Evolutionary conservation across 331 rosid species (phyloP), one percentile per base, ranked within the genome.

Genomic region (Rhamnella rubrinervis): DNA sequence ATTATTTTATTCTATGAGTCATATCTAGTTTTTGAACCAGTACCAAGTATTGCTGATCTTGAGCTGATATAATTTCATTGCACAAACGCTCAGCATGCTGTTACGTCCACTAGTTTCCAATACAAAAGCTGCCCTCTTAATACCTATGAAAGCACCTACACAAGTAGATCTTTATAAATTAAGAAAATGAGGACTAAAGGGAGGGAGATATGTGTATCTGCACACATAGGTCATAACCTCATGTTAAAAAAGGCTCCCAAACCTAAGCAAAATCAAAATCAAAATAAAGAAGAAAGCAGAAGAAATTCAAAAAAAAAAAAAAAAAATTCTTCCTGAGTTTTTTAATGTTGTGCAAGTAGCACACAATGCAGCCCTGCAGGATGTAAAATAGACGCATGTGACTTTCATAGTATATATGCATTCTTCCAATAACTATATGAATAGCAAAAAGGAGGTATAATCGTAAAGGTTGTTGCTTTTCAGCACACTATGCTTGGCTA

Each of bases 341-440:
- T 93, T 88, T n/a, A 46, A 70, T 37, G 25, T 87, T 90, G 97
- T 20, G 96, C 97, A 75, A 87, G 98, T 55, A 74, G 82, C 1
- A 97, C 98, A 80, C 97, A 93, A 71, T 93, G 96, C 75, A 93
- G 81, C 49, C 98, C 98, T 93, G 95, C 86, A 71, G 46, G 78
- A 73, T 62, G 71, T 20, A 72, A 65, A 62, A 23, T 35, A 14
- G 31, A 61, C 15, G 12, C 3, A n/a, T 21, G 81, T 72, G 63
- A 82, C 46, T 80, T 71, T 74, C 68, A 53, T 60, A 64, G 23
- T 23, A 23, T 23, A 23, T 23, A 23, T 23, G 23, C 23, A 23
- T 28, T 51, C 56, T 57, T 75, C 67, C 61, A 74, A 18, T 71
- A 68, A 80, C 19, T 23, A 65, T 18, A 11, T 28, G 46, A 64